Percentiles rank a stretch among this genome's conserved stretches.
These are phyloP conservation scores for Ophiostoma sp. DNA, from an alignment of 2,329 filamentous ascomycete genomes.

Conservation along the genomic window DNA sequence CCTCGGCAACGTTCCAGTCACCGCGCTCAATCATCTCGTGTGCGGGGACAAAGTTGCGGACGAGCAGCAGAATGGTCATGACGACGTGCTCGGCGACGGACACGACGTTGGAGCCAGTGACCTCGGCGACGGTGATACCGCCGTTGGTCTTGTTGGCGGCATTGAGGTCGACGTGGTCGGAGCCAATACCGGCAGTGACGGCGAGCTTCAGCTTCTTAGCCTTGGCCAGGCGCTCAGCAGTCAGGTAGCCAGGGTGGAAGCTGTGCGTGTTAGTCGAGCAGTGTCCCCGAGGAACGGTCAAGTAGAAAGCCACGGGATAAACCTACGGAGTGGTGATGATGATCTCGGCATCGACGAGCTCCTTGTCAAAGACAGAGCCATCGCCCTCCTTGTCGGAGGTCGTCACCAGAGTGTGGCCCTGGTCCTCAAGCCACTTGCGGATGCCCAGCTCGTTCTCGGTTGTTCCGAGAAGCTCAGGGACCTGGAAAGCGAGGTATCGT, in stretches of 20 bases:
- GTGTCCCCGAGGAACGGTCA: background rate
- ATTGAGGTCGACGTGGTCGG: conserved; percentile 95
- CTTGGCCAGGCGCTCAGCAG: conserved; percentile 89
- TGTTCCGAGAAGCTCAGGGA: conserved; percentile 81
- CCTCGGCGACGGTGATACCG: conserved; percentile 93
- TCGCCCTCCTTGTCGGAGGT: conserved; percentile 96
- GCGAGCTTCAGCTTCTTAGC: conserved; percentile 99
- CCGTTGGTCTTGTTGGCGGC: conserved; percentile 98
- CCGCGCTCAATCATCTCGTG: conserved; percentile 87
- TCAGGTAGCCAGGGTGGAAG: conserved; percentile 98
- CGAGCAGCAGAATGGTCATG: conserved; percentile 94
- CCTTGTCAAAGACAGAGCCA: conserved; percentile 87
- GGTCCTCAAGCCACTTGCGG: conserved; percentile 94
- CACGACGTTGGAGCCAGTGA: conserved; percentile 96
- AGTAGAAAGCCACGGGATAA: no score
- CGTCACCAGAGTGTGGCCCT: conserved; percentile 93
- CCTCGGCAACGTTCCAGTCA: conserved; percentile 92
- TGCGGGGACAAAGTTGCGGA: conserved; percentile 97
- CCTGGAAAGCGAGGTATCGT: conserved; percentile 32
- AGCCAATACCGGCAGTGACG: conserved; percentile 94
- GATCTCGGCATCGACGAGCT: conserved; percentile 93
- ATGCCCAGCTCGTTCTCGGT: conserved; percentile 98
- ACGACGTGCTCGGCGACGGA: conserved; percentile 98
- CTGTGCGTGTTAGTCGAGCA: conserved; percentile 39
- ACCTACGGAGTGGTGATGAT: conserved; percentile 96